These are phyloP conservation scores for Paraglomus occultum DNA, from an alignment of 192 early-diverging fungal species.

Conservation along the genomic window DNA sequence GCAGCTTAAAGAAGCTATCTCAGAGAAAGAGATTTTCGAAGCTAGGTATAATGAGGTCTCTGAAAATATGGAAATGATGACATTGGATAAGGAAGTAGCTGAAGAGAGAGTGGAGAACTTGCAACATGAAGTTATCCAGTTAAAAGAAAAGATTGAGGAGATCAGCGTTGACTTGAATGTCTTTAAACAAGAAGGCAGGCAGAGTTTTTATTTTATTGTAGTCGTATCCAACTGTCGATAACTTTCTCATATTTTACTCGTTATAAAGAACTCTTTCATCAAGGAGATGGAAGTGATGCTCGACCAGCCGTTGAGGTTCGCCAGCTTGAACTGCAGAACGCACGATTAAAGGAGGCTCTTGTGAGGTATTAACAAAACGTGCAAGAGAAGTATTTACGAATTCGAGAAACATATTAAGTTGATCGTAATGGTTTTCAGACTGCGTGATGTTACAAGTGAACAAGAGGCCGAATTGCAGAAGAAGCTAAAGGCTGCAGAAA, in stretches of 20 bases:
- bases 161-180: conserved; percentile 67
- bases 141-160: conserved; percentile 83
- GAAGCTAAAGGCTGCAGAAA: conserved; percentile 67
- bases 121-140: conserved; percentile 63
- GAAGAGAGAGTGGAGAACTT: conserved; percentile 81
- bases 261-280: conserved; percentile 25
- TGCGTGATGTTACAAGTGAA: conserved; percentile 76
- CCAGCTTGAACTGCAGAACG: conserved; percentile 81
- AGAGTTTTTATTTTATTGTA: not conserved
- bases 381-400: not conserved
- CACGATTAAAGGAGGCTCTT: conserved; percentile 85
- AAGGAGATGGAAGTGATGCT: conserved; percentile 31
- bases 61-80: conserved; percentile 81
- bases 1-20: conserved; percentile 49
- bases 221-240: not conserved
- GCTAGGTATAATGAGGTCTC: conserved; percentile 66
- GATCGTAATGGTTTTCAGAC: conserved; percentile 33
- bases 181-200: conserved; percentile 61
- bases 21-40: conserved; percentile 69
- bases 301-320: conserved; percentile 54
- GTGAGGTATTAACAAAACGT: conserved; percentile 46
- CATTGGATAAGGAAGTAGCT: conserved; percentile 90
- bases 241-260: conserved; percentile 6
- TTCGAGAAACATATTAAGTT: not conserved
- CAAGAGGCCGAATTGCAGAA: conserved; percentile 65